phyloP scores from a whole-genome alignment of 257 asterid species.

The Lycium ferocissimum region DNA sequence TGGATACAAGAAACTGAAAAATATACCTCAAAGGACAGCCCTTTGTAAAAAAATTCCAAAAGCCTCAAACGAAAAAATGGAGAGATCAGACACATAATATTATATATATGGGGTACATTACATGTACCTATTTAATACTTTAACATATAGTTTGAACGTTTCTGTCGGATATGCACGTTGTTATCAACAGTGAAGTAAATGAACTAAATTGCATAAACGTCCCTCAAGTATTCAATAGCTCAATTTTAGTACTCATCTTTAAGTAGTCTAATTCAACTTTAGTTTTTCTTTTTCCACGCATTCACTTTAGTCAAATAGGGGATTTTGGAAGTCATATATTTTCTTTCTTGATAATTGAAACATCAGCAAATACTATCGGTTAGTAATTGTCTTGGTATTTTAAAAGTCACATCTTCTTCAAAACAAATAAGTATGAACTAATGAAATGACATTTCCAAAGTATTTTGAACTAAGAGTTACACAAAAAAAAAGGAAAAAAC shows the following conservation, averaged over 20 bases:
- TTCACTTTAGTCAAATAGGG: background rate
- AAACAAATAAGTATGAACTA: background rate
- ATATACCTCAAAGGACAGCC: background rate
- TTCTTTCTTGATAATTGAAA: no score
- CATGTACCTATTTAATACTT: background rate
- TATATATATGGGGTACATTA: slow-evolving; percentile 21
- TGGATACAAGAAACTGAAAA: background rate
- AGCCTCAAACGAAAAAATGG: background rate
- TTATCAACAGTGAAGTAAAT: background rate
- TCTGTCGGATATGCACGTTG: slow-evolving; percentile 25
- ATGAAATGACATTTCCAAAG: background rate
- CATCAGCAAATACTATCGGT: no score
- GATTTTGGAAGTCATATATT: no score
- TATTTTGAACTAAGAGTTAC: no score
- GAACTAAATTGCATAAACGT: background rate
- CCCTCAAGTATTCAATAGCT: background rate
- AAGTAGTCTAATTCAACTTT: no score
- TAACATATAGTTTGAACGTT: background rate
- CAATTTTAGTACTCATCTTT: background rate
- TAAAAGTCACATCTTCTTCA: background rate
- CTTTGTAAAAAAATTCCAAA: slow-evolving; percentile 13
- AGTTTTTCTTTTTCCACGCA: background rate
- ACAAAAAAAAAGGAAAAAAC: no score
- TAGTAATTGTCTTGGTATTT: no score
- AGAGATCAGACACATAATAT: slow-evolving; percentile 6